Evolutionary conservation across 129 eudicot genomes (phyloP), one percentile per base, ranked within the genome.

Genomic region (Centaurea solstitialis): DNA sequence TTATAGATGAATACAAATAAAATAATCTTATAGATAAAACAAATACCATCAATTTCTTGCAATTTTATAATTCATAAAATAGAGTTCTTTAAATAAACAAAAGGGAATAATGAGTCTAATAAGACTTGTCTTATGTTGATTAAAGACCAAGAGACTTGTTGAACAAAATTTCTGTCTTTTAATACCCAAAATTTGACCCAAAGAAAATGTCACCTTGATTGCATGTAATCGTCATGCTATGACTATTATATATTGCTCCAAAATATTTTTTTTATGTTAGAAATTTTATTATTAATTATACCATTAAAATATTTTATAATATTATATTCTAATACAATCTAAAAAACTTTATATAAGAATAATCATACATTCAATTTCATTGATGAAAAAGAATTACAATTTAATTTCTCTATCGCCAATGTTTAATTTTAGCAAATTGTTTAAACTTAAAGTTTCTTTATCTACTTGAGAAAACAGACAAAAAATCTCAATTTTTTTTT

Each of bases 201-300:
- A 30, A 9, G 68, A 30, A 75, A 11, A 15, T 75, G 79, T 57
- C 69, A 59, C 50, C 70, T 50, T 75, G 50, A 53, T 75, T 57
- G 65, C 22, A 57, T 17, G 23, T 57, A 57, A 57, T 57, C 22
- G 65, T 57, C 65, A 57, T 17, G 2, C 17, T 57, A 17, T 57
- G 22, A 57, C 64, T 17, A 57, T 57, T 22, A 57, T 57, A n/a
- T 57, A n/a, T 1, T 33, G 37, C 5, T 33, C 37, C 37, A 33
- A 33, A 33, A 15, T 1, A 0, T 15, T 50, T 5, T 50, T 5
- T 50, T 0, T 50, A 50, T 50, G 15, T 50, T 17, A 50, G 6
- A 15, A 15, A 15, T 4, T 57, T 57, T 7, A 57, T 17, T n/a
- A 3, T 17, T 6, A 57, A 17, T 17, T 57, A 5, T 50, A 5